Base-by-base conservation (phyloP, 331 rosid species). In the Quercus tomentella region DNA sequence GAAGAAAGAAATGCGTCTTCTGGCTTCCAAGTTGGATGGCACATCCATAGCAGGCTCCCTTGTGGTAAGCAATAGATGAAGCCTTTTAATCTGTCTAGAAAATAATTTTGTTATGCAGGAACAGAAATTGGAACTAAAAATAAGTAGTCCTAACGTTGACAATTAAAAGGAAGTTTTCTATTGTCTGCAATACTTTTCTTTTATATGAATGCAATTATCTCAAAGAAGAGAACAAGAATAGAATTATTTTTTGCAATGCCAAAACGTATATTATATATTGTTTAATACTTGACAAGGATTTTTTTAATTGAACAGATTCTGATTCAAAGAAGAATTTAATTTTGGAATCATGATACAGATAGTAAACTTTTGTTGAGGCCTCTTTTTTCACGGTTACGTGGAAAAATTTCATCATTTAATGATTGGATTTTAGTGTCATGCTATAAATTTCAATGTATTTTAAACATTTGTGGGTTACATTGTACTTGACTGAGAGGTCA, bases 21-120 rank as follows among this genome's bases (percentile, higher is more conserved):
- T 88, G 72, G 99, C 99, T 86, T 95, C 97, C 95, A 91, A 86
- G 90, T 95, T 93, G 41, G 97, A 85, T 1, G 99, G 99, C 58
- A 95, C 97, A 75, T 95, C 99, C 99, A 93, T 92, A 63, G 99
- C 99, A 78, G 99, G 93, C 86, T 95, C 99, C 89, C 74, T 95
- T 81, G 89, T 96, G 18, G 97, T 95, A 76, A 95, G 97, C 93
- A 95, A 81, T 56, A 95, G 89, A 60, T 90, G 97, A 77, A 95
- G 86, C 85, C 99, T 92, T 80, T 88, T 83, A 56, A 95, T 89
- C 99, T 95, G 87, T 77, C 9, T 7, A 74, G 49, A 73, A 35
- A 75, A 75, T 74, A 70, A 74, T 51, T 52, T 26, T 69, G 61
- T 78, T 73, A 78, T 25, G 56, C 41, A 23, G n/a, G 74, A 75